These are phyloP conservation scores for Daedaleopsis nitida DNA, from an alignment of 768 basidiomycete species.

Conservation along the genomic window DNA sequence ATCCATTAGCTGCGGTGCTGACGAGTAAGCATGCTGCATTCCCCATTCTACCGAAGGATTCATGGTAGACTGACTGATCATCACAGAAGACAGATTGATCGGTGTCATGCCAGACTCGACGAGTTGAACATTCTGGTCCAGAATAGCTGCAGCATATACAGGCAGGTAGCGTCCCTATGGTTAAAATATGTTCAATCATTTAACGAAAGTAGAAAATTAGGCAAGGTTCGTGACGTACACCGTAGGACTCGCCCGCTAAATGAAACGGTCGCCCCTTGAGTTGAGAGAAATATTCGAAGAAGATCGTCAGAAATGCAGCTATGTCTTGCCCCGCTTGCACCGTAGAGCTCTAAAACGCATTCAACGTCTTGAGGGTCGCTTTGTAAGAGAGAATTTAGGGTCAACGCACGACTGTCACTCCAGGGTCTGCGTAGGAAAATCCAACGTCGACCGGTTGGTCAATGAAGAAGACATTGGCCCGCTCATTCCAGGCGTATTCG, in stretches of 20 bases:
- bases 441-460: conserved; percentile 38
- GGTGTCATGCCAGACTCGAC: conserved; percentile 45
- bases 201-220: too few species aligned
- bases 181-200: too few species aligned
- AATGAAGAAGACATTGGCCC: conserved; percentile 54
- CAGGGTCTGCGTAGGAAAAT: conserved; percentile 49
- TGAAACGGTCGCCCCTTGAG: conserved; percentile 60
- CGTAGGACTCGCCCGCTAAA: conserved; percentile 48
- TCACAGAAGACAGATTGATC: conserved; percentile 45
- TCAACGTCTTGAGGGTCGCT: too few species aligned
- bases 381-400: too few species aligned
- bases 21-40: too few species aligned
- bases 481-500: conserved; percentile 63
- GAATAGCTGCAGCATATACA: conserved; percentile 45
- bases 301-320: conserved; percentile 65
- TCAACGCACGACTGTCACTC: conserved; percentile 50
- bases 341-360: conserved; percentile 45
- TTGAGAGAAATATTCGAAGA: conserved; percentile 68
- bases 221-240: conserved; percentile 37
- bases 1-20: conserved; percentile 9
- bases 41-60: too few species aligned
- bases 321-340: conserved; percentile 71
- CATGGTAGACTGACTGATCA: conserved; percentile 47
- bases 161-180: conserved; percentile 49
- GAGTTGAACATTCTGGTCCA: conserved; percentile 44